These are phyloP conservation scores for Blastomyces percursus DNA, from an alignment of 2,329 filamentous ascomycete species.

Conservation along the genomic window DNA sequence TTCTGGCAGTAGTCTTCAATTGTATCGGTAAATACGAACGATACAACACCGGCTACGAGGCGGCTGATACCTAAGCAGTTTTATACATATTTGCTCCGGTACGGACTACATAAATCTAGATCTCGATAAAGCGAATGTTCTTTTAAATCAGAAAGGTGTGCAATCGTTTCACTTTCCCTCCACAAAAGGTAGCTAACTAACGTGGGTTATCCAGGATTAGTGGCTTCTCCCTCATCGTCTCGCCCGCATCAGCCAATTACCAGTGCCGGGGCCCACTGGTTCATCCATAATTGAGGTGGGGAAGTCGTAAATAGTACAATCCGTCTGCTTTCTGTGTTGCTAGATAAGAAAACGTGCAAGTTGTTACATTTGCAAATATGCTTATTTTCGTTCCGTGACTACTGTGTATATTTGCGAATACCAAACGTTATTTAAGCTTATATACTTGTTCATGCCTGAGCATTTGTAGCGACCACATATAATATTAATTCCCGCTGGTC, in stretches of 20 bases:
- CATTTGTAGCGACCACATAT: not conserved
- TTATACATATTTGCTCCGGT: not conserved
- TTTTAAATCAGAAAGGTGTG: no score
- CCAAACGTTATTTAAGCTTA: not conserved
- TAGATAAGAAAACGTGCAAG: not conserved
- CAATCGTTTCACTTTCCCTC: no score
- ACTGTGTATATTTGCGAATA: not conserved
- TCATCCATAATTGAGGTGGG: no score
- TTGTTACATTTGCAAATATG: not conserved
- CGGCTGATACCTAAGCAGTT: not conserved
- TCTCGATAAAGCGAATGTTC: not conserved
- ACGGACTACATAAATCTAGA: not conserved
- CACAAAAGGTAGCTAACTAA: not conserved
- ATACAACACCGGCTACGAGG: not conserved
- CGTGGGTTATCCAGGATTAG: not conserved
- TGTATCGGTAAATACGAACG: not conserved
- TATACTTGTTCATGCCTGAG: not conserved
- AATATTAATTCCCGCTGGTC: not conserved
- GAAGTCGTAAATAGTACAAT: no score
- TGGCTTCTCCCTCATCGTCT: no score
- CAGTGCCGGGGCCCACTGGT: no score
- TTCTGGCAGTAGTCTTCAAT: not conserved
- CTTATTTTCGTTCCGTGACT: not conserved
- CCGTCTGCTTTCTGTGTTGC: no score
- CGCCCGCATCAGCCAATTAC: no score